phyloP scores from a whole-genome alignment of 345 rosid species.

The Linum lewisii region DNA sequence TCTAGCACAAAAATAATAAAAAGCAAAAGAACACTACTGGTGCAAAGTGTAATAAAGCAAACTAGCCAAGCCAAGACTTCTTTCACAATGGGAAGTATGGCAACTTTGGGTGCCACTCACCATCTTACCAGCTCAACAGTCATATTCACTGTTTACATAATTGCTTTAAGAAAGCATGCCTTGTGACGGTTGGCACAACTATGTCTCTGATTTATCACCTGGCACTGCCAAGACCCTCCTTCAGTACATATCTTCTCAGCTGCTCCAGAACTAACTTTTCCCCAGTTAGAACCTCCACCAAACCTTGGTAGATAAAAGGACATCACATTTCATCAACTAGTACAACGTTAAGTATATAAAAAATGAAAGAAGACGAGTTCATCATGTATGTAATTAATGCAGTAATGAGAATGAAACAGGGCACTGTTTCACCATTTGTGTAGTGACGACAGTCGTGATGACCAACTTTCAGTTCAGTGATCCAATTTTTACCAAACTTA shows the following conservation, averaged over 20 bases:
- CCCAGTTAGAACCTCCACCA: constrained; percentile 73
- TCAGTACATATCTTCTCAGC: constrained; percentile 18
- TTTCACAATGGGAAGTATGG: no score
- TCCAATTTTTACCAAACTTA: constrained; percentile 47
- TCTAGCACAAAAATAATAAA: no score
- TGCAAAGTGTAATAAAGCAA: no score
- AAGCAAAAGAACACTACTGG: no score
- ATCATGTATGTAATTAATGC: no score
- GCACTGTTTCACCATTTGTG: constrained; percentile 47
- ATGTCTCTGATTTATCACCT: background rate
- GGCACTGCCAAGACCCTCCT: background rate
- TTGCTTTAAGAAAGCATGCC: background rate
- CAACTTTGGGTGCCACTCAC: no score
- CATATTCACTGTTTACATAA: background rate
- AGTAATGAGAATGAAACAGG: background rate
- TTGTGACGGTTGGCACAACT: background rate
- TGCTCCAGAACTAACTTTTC: constrained; percentile 39
- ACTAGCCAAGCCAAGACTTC: no score
- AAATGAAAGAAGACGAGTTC: background rate
- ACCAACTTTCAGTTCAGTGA: constrained; percentile 53
- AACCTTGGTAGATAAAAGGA: constrained; percentile 26
- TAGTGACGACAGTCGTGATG: constrained; percentile 66
- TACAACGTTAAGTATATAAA: background rate
- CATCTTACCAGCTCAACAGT: background rate
- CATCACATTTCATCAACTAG: background rate